A percentile compares a stretch with the other conserved stretches of the same genome.
These are phyloP conservation scores for Jacaranda copaia DNA, from an alignment of 257 asterid species.

Conservation along the genomic window DNA sequence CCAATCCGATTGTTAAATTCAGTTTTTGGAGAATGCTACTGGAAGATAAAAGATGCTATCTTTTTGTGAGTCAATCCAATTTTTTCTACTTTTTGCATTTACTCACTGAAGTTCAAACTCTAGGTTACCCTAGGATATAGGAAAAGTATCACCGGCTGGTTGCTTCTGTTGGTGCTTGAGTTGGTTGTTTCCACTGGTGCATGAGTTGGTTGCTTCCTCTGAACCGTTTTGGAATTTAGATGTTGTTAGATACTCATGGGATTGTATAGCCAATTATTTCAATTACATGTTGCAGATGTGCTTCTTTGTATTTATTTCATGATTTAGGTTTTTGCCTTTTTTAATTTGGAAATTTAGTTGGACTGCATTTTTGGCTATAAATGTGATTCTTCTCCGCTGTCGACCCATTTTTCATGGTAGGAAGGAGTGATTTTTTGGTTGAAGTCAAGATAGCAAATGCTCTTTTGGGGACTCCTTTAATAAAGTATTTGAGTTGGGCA, in stretches of 20 bases:
- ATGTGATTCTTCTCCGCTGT: slow-evolving; percentile 27
- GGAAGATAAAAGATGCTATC: slow-evolving; percentile 25
- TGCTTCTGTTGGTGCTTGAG: background rate
- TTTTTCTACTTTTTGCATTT: background rate
- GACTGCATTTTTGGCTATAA: background rate
- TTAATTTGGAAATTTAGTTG: background rate
- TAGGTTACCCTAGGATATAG: background rate
- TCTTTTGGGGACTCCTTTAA: slow-evolving; percentile 36
- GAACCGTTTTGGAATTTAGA: slow-evolving; percentile 18
- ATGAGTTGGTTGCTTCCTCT: background rate
- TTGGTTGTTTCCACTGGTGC: too few relatives aligned
- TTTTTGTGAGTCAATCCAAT: background rate
- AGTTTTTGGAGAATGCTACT: slow-evolving; percentile 9
- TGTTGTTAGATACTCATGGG: background rate
- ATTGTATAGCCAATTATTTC: slow-evolving; percentile 19
- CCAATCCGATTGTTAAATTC: background rate
- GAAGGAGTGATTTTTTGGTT: slow-evolving; percentile 29
- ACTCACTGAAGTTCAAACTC: background rate
- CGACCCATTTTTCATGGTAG: slow-evolving; percentile 21
- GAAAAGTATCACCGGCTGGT: slow-evolving; percentile 9
- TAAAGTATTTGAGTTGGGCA: slow-evolving; percentile 37
- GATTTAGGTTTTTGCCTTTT: slow-evolving; percentile 25
- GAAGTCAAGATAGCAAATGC: slow-evolving; percentile 41
- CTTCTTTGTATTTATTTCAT: slow-evolving; percentile 3
- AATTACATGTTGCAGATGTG: background rate